Evolutionary conservation across 495 filamentous ascomycete genomes (phyloP).

Genomic region (Daldinia concentrica): DNA sequence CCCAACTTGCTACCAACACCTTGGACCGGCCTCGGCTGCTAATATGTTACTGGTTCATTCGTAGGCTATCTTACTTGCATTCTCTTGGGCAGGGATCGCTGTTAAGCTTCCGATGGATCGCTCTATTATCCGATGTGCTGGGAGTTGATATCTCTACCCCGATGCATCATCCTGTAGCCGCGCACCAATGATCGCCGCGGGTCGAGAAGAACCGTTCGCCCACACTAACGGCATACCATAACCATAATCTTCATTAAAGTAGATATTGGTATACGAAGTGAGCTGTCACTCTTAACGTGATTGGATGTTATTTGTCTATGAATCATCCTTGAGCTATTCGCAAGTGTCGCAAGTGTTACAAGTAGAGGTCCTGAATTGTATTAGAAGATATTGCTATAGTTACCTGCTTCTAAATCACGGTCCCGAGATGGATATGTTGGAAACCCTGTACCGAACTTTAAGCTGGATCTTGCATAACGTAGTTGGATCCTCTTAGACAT

Average conservation of each 20-base stretch:
- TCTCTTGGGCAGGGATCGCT: slow-evolving; percentile 10
- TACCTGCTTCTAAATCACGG: neutral
- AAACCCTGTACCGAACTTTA: neutral
- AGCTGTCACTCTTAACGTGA: neutral
- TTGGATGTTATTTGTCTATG: neutral
- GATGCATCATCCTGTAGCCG: slow-evolving; percentile 8
- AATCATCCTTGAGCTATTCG: neutral
- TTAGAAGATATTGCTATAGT: neutral
- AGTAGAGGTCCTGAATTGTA: neutral
- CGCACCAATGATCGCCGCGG: neutral
- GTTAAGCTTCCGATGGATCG: slow-evolving; percentile 24
- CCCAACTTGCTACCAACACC: neutral
- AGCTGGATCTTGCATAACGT: neutral
- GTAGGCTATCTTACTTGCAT: slow-evolving; percentile 19
- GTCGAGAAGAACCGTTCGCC: neutral
- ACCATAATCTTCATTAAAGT: neutral
- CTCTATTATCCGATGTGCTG: slow-evolving; percentile 9
- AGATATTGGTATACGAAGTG: neutral
- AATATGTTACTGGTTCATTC: slow-evolving; percentile 10
- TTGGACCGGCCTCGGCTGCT: neutral
- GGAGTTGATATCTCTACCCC: slow-evolving; percentile 5
- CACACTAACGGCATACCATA: neutral
- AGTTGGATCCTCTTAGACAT: neutral
- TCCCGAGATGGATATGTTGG: neutral
- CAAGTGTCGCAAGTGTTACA: neutral